phyloP scores from a whole-genome alignment of 345 rosid genomes.

The Hibiscus tridactylites region DNA sequence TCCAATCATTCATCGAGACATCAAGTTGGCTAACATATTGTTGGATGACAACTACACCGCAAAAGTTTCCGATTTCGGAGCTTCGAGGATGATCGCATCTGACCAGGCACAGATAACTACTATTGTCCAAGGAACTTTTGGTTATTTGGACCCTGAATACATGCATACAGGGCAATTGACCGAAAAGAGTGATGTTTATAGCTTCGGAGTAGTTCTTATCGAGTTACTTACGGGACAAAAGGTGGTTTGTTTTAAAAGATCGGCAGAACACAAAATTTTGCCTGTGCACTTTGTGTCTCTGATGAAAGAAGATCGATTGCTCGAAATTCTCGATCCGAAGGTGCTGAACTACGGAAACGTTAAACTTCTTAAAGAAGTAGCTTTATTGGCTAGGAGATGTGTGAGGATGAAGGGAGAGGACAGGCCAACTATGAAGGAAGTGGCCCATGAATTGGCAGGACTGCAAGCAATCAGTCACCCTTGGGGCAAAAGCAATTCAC shows the following conservation, averaged over 20 bases:
- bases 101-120: constrained; percentile 35
- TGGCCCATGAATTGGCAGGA: not conserved
- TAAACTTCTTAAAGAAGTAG: not conserved
- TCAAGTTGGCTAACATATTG: constrained; percentile 36
- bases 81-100: constrained; percentile 28
- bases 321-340: not conserved
- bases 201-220: constrained; percentile 31
- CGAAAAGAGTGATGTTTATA: constrained; percentile 39
- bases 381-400: not conserved
- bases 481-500: not conserved
- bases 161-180: not conserved
- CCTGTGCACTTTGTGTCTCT: not conserved
- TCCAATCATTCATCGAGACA: constrained; percentile 32
- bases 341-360: not conserved
- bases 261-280: not conserved
- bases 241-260: not conserved
- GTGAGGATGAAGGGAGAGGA: not conserved
- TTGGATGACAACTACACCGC: constrained; percentile 26
- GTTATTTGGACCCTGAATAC: constrained; percentile 5
- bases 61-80: constrained; percentile 42
- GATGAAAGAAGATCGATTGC: not conserved
- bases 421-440: not conserved
- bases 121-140: not conserved
- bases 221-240: not conserved
- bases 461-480: not conserved